Evolutionary conservation across 1,284 basidiomycete species (phyloP), one percentile per base, ranked within the genome.

Genomic region (Inonotus hispidus): DNA sequence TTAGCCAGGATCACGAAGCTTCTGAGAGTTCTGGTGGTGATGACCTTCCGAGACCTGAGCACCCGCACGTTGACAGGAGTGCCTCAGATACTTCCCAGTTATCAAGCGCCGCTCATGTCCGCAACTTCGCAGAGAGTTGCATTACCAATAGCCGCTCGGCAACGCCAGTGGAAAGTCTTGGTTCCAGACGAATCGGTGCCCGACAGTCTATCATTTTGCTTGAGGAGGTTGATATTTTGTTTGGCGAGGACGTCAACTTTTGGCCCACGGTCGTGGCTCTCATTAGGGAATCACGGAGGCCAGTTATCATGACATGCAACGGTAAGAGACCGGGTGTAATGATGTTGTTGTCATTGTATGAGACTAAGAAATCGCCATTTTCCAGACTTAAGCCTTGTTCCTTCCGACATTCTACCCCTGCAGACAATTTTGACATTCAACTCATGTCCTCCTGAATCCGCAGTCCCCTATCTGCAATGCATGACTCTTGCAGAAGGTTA

Each of bases 151-250:
- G 47, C 14, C 53, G 43, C 21, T n/a, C 41, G 8, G 13, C 43
- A 16, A 56, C 41, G 7, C 56, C 56, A 49, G 14, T 49, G 16
- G 43, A 50, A 19, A 35, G 14, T 38, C 3, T 38, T 8, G 37
- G 53, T 23, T 32, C 66, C 56, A 71, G 61, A 59, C 56, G 39
- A 47, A 60, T 25, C 19, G 55, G 59, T 45, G 69, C 88, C 54
- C 79, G 83, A 52, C 96, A 99, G 74, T 95, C 93, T 1, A 73
- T 97, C 53, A 92, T 99, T 66, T 78, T 99, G 37, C 76, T 99
- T n/a, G 97, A 99, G 73, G 97, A 99, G 71, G 96, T 93, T 7
- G 97, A 99, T 72, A 83, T 98, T 41, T 76, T 98, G 45, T 99
- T 88, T 75, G 88, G 87, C 65, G 93, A 95, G 56, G 96, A 98